Evolutionary conservation across 2,329 filamentous ascomycete genomes (phyloP), one percentile per base, ranked within the genome.

Genomic region (Diaporthe citriasiana): DNA sequence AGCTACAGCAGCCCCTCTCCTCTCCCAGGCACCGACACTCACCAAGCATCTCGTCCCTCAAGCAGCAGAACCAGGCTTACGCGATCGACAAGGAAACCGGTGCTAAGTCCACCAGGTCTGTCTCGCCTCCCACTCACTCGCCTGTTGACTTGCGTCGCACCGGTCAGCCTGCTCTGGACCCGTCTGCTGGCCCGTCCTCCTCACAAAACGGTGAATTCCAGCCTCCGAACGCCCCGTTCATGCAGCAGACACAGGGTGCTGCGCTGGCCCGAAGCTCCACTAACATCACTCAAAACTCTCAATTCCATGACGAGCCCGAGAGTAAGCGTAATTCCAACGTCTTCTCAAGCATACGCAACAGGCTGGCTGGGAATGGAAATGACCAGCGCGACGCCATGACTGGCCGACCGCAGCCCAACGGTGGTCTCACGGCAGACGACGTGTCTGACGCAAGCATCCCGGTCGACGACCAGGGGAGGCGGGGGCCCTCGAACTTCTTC

Each of bases 31-130:
- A 83, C 57, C 81, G 82, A 15, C 76, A 80, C 8, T 82, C 82
- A 13, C 78, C 81, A 0, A 80, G 79, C 63, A 79, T 80, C 25
- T 75, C 76, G 27, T 73, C 51, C 51, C 68, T 59, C 71, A 79
- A 77, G 38, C 76, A 80, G 40, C 78, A 79, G 71, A 83, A 82
- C 56, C 81, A 81, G 60, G 76, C 78, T 55, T 84, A 82, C 70
- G 85, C 83, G 12, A 86, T 85, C 55, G 87, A 89, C 70, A 90
- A 90, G 77, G 89, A 90, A 78, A 89, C 85, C 0, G 88, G 85
- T 0, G 76, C 82, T 30, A 33, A 77, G 35, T 77, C 73, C 40
- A 70, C 73, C 53, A 63, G 73, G 22, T 75, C 75, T 19, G 73
- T 75, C 30, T 76, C 75, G 17, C 75, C 75, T 19, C 72, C 75